Evolutionary conservation across 495 filamentous ascomycete species (phyloP), one percentile per base, ranked within the genome.

Genomic region (Lepidopterella palustris): DNA sequence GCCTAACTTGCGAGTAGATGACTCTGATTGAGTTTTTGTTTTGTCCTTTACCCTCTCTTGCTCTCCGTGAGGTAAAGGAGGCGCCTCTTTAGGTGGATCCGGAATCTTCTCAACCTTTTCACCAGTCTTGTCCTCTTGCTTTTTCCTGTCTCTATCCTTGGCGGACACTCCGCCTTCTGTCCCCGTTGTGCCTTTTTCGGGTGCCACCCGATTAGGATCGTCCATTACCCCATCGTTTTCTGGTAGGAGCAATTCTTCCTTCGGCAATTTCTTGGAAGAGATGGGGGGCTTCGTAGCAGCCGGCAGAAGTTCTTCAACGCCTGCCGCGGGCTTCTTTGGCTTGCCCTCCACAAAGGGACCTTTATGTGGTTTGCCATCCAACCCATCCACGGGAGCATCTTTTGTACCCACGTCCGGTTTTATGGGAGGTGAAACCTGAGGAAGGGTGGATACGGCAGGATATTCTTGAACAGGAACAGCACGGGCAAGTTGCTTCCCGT

Each of bases 361-460:
- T 24, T 84, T 83, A 71, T 98, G 93, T 29, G 93, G 93, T 77
- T 90, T 92, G 25, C 93, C 93, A 79, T 98, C 93, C 62, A 90
- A 87, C 31, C 93, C 95, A 71, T 98, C 93, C 5, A 97, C 87
- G 0, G 95, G 93, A 62, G 89, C 89, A 77, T 93, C 85, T 74
- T 88, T 90, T 59, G 89, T 91, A 50, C 88, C 89, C 62, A 78
- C 60, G 4, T 75, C 77, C 53, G 65, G 51, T 56, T 73, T 70
- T 24, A 72, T 71, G 35, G 60, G 75, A 75, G 51, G 65, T 61
- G 62, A 72, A 72, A 61, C 24, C n/a, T 61, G 21, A 10, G 55
- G 24, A 21, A 60, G 53, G 8, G 60, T 51, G 45, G 59, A 32
- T 50, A 54, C 40, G 24, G 57, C 45, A 50, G 58, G 20, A 39